Evolutionary conservation across 2,329 filamentous ascomycete genomes (phyloP).

Genomic region (Paecilomyces variotii): DNA sequence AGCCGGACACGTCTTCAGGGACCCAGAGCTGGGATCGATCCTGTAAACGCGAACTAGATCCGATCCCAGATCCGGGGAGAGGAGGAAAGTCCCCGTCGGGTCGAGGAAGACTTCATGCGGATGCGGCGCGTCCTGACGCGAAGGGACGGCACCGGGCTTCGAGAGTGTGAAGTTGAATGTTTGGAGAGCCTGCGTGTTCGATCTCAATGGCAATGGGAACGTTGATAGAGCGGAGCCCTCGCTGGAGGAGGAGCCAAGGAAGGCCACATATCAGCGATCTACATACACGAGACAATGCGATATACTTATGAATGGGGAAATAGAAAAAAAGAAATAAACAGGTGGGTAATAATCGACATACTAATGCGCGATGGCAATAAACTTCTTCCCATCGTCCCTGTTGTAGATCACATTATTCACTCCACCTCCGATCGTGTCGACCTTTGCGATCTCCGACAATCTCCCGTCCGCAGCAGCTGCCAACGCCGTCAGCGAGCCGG

Average conservation of each 20-base stretch:
- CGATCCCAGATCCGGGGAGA: constrained; percentile 59
- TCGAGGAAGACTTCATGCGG: constrained; percentile 60
- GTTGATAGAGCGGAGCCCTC: constrained; percentile 24
- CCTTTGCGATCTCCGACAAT: constrained; percentile 14
- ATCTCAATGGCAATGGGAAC: constrained; percentile 19
- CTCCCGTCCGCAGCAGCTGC: constrained; percentile 10
- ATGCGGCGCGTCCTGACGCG: constrained; percentile 51
- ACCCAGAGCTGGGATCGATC: constrained; percentile 39
- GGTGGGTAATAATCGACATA: constrained; percentile 12
- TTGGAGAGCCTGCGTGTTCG: constrained; percentile 20
- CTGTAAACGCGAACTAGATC: constrained; percentile 55
- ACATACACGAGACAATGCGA: not conserved
- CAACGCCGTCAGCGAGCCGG: constrained; percentile 23
- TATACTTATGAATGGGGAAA: not conserved
- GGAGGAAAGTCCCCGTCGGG: constrained; percentile 54
- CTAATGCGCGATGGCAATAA: constrained; percentile 32
- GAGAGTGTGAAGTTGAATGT: constrained; percentile 34
- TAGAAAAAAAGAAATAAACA: not conserved
- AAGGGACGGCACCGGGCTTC: constrained; percentile 26
- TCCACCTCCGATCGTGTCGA: constrained; percentile 19
- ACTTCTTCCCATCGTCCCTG: constrained; percentile 15
- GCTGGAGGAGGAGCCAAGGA: not conserved
- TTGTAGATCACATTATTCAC: constrained; percentile 28
- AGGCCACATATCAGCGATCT: constrained; percentile 13
- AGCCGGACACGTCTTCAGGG: constrained; percentile 40